These are phyloP conservation scores for Cyclospora cayetanensis DNA, from an alignment of 169 alveolate species.

Conservation along the genomic window DNA sequence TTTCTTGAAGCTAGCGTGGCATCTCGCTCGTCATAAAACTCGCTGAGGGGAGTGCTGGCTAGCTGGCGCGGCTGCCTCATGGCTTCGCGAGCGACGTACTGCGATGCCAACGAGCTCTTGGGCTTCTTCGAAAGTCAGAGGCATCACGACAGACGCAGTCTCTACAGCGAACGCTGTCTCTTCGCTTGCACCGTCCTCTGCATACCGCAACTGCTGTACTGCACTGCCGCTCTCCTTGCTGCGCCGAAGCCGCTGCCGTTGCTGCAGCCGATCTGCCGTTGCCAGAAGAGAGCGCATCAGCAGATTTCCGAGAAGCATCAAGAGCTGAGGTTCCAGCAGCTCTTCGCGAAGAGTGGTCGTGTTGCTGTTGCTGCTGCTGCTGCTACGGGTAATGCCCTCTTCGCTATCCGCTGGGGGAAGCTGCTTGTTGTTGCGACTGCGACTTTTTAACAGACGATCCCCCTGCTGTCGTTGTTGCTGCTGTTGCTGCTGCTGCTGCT, in stretches of 20 bases:
- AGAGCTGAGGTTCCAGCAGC: constrained; percentile 5
- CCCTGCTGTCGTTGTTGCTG: neutral
- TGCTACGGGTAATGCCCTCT: neutral
- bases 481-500: constrained; percentile 36
- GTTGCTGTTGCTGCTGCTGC: constrained; percentile 10
- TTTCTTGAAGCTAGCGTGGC: no score
- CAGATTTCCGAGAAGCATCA: neutral
- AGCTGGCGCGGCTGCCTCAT: no score
- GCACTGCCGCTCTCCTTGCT: constrained; percentile 18
- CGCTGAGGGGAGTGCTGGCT: no score
- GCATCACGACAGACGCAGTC: neutral
- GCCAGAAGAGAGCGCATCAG: constrained; percentile 5
- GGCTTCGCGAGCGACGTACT: no score
- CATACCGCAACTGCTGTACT: constrained; percentile 12
- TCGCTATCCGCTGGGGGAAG: no score
- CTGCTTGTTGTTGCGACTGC: no score
- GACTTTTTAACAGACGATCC: no score
- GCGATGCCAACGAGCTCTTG: neutral
- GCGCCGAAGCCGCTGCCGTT: constrained; percentile 36
- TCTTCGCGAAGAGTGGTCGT: no score
- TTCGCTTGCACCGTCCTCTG: no score
- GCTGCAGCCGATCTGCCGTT: constrained; percentile 15
- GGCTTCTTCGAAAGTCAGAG: neutral
- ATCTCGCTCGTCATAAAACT: no score
- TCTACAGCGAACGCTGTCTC: neutral